phyloP scores from a whole-genome alignment of 2,329 filamentous ascomycete species.

The Cercospora nicotianae region DNA sequence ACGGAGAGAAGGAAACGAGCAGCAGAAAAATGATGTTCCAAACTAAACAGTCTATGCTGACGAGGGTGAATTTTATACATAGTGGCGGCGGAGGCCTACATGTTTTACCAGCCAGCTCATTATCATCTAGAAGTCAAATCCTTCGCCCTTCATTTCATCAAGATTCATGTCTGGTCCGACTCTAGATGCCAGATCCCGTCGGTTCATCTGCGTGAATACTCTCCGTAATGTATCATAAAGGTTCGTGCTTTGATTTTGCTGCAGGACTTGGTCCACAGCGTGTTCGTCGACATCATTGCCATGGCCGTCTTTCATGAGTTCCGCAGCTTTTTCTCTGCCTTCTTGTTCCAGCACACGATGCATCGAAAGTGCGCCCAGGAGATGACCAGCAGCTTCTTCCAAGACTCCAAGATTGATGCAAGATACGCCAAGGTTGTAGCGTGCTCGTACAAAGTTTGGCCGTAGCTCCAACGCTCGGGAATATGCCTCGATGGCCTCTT shows the following conservation, averaged over 20 bases:
- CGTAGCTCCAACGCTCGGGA: slow-evolving; percentile 86
- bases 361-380: slow-evolving; percentile 90
- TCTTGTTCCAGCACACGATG: slow-evolving; percentile 89
- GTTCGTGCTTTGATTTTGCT: slow-evolving; percentile 95
- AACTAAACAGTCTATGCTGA: background rate
- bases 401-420: slow-evolving; percentile 98
- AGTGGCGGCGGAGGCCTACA: background rate
- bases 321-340: slow-evolving; percentile 76
- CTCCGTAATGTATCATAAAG: slow-evolving; percentile 90
- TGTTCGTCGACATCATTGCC: slow-evolving; percentile 61
- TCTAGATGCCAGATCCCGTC: slow-evolving; percentile 81
- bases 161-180: slow-evolving; percentile 90
- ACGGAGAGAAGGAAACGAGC: background rate
- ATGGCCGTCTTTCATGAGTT: slow-evolving; percentile 67
- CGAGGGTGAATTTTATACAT: background rate
- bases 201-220: slow-evolving; percentile 95
- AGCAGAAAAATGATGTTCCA: background rate
- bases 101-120: background rate
- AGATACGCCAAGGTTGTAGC: slow-evolving; percentile 93
- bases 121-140: slow-evolving; percentile 70
- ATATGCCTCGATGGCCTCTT: slow-evolving; percentile 96
- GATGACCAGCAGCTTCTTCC: slow-evolving; percentile 86
- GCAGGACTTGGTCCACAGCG: slow-evolving; percentile 81
- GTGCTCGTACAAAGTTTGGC: slow-evolving; percentile 93
- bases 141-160: slow-evolving; percentile 77